These are phyloP conservation scores for Hansenula lynferdii DNA, from an alignment of 1,139 yeast genomes.

Conservation along the genomic window DNA sequence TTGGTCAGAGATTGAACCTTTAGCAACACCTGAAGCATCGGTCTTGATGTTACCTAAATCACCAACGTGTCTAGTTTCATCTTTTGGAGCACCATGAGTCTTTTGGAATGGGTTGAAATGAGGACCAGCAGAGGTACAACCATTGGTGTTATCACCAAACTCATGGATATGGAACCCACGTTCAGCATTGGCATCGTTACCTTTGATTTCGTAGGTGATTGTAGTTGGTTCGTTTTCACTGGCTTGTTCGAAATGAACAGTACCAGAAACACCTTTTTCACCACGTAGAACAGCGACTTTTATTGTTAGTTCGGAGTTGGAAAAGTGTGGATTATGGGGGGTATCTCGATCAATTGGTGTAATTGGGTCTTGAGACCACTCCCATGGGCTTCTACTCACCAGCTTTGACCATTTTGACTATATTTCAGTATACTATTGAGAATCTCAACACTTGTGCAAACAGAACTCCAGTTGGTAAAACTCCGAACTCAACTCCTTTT, in stretches of 20 bases:
- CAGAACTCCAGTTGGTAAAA: too few species aligned
- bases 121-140: constrained; percentile 98
- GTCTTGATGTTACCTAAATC: constrained; percentile 93
- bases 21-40: constrained; percentile 82
- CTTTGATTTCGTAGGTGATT: constrained; percentile 79
- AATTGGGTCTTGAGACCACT: too few species aligned
- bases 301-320: too few species aligned
- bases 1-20: constrained; percentile 77
- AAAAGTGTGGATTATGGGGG: too few species aligned
- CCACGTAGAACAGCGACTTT: constrained; percentile 98
- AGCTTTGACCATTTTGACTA: constrained; percentile 35
- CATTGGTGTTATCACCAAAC: constrained; percentile 98
- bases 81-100: constrained; percentile 94
- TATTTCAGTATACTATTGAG: too few species aligned
- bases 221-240: constrained; percentile 79
- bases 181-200: constrained; percentile 80
- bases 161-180: constrained; percentile 98
- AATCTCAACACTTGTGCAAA: too few species aligned
- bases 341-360: too few species aligned
- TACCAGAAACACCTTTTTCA: constrained; percentile 83
- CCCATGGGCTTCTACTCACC: constrained; percentile 24
- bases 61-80: constrained; percentile 90
- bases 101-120: constrained; percentile 94
- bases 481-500: not conserved
- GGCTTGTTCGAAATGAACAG: constrained; percentile 79